Base-by-base conservation (phyloP, 495 filamentous ascomycete genomes). In the Bacidia gigantensis region DNA sequence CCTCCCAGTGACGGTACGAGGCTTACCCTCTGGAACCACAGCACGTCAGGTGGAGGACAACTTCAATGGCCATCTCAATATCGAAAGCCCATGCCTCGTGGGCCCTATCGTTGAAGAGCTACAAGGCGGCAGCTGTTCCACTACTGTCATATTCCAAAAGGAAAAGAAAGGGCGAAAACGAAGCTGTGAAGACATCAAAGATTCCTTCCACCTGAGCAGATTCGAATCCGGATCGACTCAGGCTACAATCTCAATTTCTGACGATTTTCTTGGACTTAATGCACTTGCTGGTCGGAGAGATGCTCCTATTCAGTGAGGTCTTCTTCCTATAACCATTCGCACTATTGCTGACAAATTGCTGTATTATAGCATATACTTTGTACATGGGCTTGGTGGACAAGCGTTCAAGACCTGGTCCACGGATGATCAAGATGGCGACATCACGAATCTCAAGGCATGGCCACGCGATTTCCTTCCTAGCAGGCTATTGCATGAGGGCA, bases 381-480 rank as follows among this genome's bases (percentile, higher is more conserved):
- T 52, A 3, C 50, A 52, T 52, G 50, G 50, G 0, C 2, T 52
- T 14, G 40, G 50, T 24, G 50, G 50, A 35, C 50, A 46, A 12
- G 50, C 50, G 14, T 52, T 45, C 41, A 52, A 52, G 3, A 52
- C 50, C 9, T 52, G 50, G 40, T 18, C 39, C 17, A 44, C 50
- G 21, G 50, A 52, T 46, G 50, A 21, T 2, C 26, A 40, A 24
- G 26, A 45, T 20, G 38, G 24, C 29, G 40, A 45, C 14, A 45
- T 52, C 38, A 26, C 24, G 14, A 52, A 14, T 1, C 2, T 44
- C 17, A 52, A 44, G 38, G 38, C 50, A 24, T 52, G 50, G 50
- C 50, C 50, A 11, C 35, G 50, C n/a, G 50, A 52, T 17, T 52
- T 52, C 24, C 50, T 52, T 9, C 50, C 50, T 3, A 52, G 26